Evolutionary conservation across 306 rosid genomes (phyloP), one percentile per base, ranked within the genome.

Genomic region (Begonia fuchsioides): DNA sequence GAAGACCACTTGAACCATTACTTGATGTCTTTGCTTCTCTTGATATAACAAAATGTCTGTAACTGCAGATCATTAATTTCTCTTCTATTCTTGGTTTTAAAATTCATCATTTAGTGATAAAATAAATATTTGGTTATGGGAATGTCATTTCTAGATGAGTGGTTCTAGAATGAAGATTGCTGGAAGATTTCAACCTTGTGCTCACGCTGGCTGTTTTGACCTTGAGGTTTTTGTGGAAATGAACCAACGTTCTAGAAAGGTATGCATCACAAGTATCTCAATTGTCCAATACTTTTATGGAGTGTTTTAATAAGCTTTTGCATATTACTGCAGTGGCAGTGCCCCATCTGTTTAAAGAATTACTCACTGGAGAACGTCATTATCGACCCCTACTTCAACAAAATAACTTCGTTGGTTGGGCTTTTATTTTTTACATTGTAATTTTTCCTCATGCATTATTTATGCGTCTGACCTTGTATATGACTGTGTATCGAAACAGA

Each of bases 91-190:
- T 3, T 26, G 5, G 35, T 26, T 26, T 26, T 26, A 26, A 4
- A 26, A 6, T 26, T 26, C 1, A 4, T 26, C 35, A 5, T 26
- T 26, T 26, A 26, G 35, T 26, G 35, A 26, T 26, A 26, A 26
- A 26, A 26, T 26, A 26, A 26, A 26, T 4, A 4, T 26, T 26
- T 26, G 35, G 35, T 5, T 26, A 26, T 26, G 35, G 35, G 35
- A 5, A 26, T 26, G 8, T 26, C 5, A 26, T 26, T 26, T 65
- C 46, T 59, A 92, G 98, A 82, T 92, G 96, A 92, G 98, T 68
- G 98, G 98, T 61, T 85, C 94, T 16, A 92, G 98, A 67, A 92
- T 92, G 87, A 92, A 86, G 77, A 66, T 85, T 59, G 94, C 98
- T 56, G 98, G 96, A 70, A 80, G 98, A 70, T 92, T 92, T 60